A percentile compares a stretch with the other conserved stretches of the same genome.
These are phyloP conservation scores for Hypoxylon sp. DNA, from an alignment of 2,329 filamentous ascomycete species.

Conservation along the genomic window DNA sequence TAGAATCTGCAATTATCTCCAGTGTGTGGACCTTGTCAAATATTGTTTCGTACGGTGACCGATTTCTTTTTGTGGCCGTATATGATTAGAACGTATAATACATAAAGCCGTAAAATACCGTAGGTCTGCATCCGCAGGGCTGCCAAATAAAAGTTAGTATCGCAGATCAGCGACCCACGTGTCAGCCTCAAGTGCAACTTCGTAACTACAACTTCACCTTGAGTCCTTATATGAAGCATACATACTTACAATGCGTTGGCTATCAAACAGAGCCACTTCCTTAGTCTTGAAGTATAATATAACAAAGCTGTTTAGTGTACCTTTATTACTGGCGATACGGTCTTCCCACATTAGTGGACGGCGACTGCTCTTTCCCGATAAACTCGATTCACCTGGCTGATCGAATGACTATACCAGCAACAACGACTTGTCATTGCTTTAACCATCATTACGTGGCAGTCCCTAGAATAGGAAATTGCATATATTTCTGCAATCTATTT, in stretches of 20 bases:
- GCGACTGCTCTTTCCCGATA: slow-evolving; percentile 13
- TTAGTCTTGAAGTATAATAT: slow-evolving; percentile 27
- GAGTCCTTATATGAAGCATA: slow-evolving; percentile 31
- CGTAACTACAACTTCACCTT: slow-evolving; percentile 44
- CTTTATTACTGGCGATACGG: background rate
- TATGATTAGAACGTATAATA: background rate
- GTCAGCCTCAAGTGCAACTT: slow-evolving; percentile 46
- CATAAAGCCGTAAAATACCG: slow-evolving; percentile 10
- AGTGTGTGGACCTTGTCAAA: background rate
- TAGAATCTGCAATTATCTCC: background rate
- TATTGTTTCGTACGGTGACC: background rate
- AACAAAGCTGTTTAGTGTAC: background rate
- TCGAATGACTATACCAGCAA: slow-evolving; percentile 3
- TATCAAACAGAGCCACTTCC: slow-evolving; percentile 29
- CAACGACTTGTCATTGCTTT: slow-evolving; percentile 9
- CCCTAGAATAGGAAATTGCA: background rate
- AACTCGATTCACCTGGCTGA: slow-evolving; percentile 47
- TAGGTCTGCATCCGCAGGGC: slow-evolving; percentile 13
- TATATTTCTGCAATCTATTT: background rate
- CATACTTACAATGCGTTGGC: slow-evolving; percentile 46
- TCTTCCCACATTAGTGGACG: slow-evolving; percentile 7
- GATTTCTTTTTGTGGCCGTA: background rate
- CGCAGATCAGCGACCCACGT: slow-evolving; percentile 42
- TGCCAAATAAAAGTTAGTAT: slow-evolving; percentile 35
- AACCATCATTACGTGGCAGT: background rate